These are phyloP conservation scores for Podaxis rugospora DNA, from an alignment of 768 basidiomycete genomes.

Conservation along the genomic window DNA sequence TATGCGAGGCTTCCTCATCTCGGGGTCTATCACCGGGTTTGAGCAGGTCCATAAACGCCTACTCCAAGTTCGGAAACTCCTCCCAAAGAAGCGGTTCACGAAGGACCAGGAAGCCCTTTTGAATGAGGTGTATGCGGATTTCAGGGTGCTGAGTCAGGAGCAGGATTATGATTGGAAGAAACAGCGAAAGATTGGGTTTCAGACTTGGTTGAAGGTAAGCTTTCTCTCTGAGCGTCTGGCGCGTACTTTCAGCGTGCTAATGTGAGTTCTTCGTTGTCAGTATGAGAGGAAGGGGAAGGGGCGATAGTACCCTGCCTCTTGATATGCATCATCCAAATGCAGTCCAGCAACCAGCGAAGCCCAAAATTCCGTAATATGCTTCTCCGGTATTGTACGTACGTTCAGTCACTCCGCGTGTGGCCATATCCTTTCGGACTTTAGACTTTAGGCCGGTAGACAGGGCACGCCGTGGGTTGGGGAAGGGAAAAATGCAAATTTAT, in stretches of 20 bases:
- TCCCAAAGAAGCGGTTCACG: constrained; percentile 16
- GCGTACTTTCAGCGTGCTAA: not conserved
- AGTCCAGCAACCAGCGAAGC: too few relatives aligned
- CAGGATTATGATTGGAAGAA: constrained; percentile 4
- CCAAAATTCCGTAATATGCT: too few relatives aligned
- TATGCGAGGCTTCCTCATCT: constrained; percentile 31
- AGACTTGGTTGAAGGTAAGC: not conserved
- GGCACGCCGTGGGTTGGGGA: not conserved
- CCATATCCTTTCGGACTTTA: too few relatives aligned
- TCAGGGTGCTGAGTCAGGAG: not conserved
- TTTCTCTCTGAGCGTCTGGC: not conserved
- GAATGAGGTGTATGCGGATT: constrained; percentile 8
- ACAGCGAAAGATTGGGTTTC: not conserved
- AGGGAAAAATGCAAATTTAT: not conserved
- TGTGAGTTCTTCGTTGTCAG: not conserved
- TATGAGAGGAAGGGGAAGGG: not conserved
- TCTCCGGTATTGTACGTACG: too few relatives aligned
- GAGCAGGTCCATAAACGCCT: constrained; percentile 24
- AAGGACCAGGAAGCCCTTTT: constrained; percentile 10
- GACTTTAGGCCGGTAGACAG: too few relatives aligned
- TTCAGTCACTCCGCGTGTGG: too few relatives aligned
- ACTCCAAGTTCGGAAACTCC: constrained; percentile 18
- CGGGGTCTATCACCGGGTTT: constrained; percentile 24
- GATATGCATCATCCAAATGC: not conserved
- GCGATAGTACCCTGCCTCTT: not conserved